phyloP scores from a whole-genome alignment of 768 basidiomycete species.

The Pisolithus sp. region DNA sequence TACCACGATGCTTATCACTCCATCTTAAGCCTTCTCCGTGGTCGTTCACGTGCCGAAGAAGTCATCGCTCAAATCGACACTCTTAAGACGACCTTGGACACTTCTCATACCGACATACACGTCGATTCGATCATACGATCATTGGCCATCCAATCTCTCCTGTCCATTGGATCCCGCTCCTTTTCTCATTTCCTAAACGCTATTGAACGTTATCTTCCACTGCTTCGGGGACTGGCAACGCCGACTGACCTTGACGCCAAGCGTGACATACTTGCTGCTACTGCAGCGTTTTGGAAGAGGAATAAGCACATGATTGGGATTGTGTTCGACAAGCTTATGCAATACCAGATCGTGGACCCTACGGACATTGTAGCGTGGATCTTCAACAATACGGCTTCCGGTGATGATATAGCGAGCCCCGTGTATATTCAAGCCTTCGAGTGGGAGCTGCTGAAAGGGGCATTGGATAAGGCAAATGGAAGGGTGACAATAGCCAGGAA shows the following conservation, averaged over 20 bases:
- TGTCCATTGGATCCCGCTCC: slow-evolving; percentile 88
- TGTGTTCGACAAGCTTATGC: slow-evolving; percentile 96
- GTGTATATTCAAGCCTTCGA: slow-evolving; percentile 53
- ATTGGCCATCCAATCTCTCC: slow-evolving; percentile 79
- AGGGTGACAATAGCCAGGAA: slow-evolving; percentile 72
- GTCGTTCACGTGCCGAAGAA: slow-evolving; percentile 72
- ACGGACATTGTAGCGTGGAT: slow-evolving; percentile 85
- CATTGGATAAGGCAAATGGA: slow-evolving; percentile 87
- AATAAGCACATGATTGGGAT: slow-evolving; percentile 85
- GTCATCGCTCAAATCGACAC: slow-evolving; percentile 69
- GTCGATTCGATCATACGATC: slow-evolving; percentile 65
- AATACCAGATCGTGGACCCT: slow-evolving; percentile 96
- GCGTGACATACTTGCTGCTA: slow-evolving; percentile 62
- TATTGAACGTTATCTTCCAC: slow-evolving; percentile 85
- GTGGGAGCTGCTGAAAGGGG: slow-evolving; percentile 81
- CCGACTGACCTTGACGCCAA: slow-evolving; percentile 51
- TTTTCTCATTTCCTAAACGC: slow-evolving; percentile 98
- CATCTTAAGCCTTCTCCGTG: slow-evolving; percentile 75
- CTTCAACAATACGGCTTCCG: slow-evolving; percentile 52
- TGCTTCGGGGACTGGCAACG: slow-evolving; percentile 58
- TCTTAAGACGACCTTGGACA: slow-evolving; percentile 59
- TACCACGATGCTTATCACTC: slow-evolving; percentile 76
- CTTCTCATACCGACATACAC: slow-evolving; percentile 50
- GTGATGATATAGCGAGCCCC: slow-evolving; percentile 23
- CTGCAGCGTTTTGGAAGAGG: slow-evolving; percentile 75